These are phyloP conservation scores for Nephelium lappaceum DNA, from an alignment of 345 rosid genomes.

Conservation along the genomic window DNA sequence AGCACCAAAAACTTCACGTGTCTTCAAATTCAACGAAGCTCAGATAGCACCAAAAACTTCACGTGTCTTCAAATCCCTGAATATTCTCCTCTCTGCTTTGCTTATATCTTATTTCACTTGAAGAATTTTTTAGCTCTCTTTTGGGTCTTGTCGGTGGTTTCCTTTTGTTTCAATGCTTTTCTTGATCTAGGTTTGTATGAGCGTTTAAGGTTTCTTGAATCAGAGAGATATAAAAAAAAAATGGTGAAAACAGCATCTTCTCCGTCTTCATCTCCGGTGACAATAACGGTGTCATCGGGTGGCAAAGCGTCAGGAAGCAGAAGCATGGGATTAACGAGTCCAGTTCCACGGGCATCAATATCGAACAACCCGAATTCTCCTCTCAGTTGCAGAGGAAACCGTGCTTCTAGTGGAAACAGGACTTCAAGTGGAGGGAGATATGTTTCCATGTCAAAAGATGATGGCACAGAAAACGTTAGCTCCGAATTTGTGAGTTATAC, in stretches of 20 bases:
- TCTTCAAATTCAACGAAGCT: conserved; percentile 26
- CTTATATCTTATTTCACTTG: background rate
- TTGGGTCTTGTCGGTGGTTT: background rate
- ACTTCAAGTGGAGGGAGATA: conserved; percentile 54
- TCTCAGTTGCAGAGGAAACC: conserved; percentile 46
- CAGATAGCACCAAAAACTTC: background rate
- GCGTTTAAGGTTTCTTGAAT: background rate
- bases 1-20: background rate
- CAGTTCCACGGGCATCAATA: conserved; percentile 58
- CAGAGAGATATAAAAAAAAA: background rate
- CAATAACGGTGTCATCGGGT: conserved; percentile 64
- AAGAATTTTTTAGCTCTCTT: conserved; percentile 6
- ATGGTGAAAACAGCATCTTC: conserved; percentile 64
- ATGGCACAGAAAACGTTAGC: conserved; percentile 39
- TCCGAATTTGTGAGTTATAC: conserved; percentile 67
- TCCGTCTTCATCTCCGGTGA: conserved; percentile 67
- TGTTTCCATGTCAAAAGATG: conserved; percentile 55
- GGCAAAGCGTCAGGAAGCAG: conserved; percentile 69
- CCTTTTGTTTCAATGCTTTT: background rate
- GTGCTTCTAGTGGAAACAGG: conserved; percentile 44
- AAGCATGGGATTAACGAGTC: conserved; percentile 74
- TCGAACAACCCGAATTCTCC: conserved; percentile 68
- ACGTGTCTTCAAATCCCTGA: background rate
- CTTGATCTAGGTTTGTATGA: conserved; percentile 2
- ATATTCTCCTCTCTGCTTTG: background rate